Base-by-base conservation (phyloP, 805 yeast genomes). In the Saturnispora zaruensis region DNA sequence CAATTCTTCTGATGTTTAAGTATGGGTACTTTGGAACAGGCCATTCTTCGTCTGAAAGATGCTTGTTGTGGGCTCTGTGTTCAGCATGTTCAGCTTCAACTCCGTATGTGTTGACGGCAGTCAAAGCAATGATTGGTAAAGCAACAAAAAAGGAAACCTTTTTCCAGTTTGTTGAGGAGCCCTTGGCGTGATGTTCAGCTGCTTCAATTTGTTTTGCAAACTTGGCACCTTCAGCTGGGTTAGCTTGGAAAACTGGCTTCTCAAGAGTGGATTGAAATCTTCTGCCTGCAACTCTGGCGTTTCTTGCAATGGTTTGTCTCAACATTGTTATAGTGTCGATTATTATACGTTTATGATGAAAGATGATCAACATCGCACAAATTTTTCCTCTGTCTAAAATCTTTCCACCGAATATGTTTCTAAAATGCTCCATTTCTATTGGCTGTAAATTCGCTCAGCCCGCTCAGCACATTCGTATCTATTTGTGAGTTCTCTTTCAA, bases 31-130 rank as follows among this genome's bases (percentile, higher is more conserved):
- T 36, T 71, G 85, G 93, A 54, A 69, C 73, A 64, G 97, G 97
- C 89, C 96, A 87, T 66, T 90, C 95, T 60, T 84, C 91, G 67
- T 90, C 97, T 32, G 88, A 68, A 51, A 87, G 73, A 63, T 82
- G 83, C 59, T 67, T 72, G 62, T 80, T 72, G 70, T 85, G 93
- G 67, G 76, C 77, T 75, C 93, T 81, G 78, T 93, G 99, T 63
- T 82, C 77, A 59, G 93, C 89, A 70, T 93, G 99, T 69, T 84
- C 87, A 62, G 76, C 71, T 76, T 91, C 99, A 65, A 84, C 76
- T 61, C 78, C 79, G 70, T 77, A 82, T 49, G 93, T 87, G 74
- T 88, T 88, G 64, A 83, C 75, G 45, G 93, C 86, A 57, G 91
- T 76, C 61, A 79, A 75, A 52, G 77, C 69, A 59, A 90, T 79